Evolutionary conservation across 257 asterid species (phyloP).

Genomic region (Nicotiana obtusifolia): DNA sequence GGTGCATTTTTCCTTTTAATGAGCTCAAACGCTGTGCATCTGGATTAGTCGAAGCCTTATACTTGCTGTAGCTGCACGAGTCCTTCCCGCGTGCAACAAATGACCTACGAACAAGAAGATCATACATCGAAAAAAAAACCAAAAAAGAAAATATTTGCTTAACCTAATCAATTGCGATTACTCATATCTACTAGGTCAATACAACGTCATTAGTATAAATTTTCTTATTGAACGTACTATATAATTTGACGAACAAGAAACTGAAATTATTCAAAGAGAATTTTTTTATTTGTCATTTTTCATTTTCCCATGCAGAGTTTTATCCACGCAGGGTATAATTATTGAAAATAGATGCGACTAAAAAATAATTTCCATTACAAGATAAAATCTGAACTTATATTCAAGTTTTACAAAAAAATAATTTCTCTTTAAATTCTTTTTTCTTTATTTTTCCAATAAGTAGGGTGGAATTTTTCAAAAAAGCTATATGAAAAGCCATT

Average conservation of each 20-base stretch:
- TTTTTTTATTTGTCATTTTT: background rate
- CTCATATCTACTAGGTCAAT: background rate
- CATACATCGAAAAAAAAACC: too few species aligned
- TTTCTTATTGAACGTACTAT: background rate
- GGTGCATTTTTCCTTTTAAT: too few species aligned
- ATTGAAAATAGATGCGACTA: too few species aligned
- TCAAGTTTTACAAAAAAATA: background rate
- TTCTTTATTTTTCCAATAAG: background rate
- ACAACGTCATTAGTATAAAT: background rate
- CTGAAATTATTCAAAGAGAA: background rate
- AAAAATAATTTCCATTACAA: background rate
- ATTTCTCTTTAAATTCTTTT: background rate
- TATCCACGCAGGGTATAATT: too few species aligned
- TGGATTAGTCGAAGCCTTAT: too few species aligned
- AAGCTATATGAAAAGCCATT: background rate
- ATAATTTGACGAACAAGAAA: background rate
- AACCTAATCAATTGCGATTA: conserved; percentile 12
- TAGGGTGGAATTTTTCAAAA: background rate
- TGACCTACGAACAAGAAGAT: too few species aligned
- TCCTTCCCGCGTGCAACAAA: too few species aligned
- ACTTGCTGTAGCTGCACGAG: too few species aligned
- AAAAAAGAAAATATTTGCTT: too few species aligned
- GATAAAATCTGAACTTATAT: background rate
- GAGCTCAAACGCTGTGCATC: too few species aligned
- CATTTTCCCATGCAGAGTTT: background rate